Conservation (phyloP, 495 filamentous ascomycete species). For the Cercophora sp. region DNA sequence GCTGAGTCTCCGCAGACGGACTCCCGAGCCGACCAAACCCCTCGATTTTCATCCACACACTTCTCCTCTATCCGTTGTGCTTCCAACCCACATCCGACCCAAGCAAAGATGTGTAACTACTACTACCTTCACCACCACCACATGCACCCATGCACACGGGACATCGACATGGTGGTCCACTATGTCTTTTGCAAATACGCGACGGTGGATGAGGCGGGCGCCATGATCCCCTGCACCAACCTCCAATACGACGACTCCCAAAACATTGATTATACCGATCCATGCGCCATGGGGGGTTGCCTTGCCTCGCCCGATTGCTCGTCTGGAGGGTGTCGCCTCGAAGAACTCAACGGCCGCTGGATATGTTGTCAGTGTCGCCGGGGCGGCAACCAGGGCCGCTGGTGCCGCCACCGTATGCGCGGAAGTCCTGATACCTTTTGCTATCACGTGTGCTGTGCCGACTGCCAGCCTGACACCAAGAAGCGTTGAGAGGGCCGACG, state of each 20-base stretch:
- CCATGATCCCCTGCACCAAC: constrained; percentile 17
- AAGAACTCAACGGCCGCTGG: constrained; percentile 36
- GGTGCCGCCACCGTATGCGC: constrained; percentile 31
- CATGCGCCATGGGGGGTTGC: constrained; percentile 41
- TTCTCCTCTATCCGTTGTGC: not conserved
- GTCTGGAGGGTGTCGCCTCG: constrained; percentile 33
- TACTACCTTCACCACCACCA: constrained; percentile 33
- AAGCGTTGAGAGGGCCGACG: not conserved
- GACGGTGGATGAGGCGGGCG: constrained; percentile 14
- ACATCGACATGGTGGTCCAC: constrained; percentile 37
- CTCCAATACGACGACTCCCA: constrained; percentile 24
- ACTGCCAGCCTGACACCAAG: constrained; percentile 21
- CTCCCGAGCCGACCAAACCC: too few species aligned
- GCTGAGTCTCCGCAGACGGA: too few species aligned
- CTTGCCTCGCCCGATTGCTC: constrained; percentile 38
- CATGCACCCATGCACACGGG: constrained; percentile 31
- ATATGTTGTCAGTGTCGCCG: constrained; percentile 40
- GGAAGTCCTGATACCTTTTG: constrained; percentile 45
- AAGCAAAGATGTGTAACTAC: constrained; percentile 17
- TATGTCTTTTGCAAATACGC: constrained; percentile 39
- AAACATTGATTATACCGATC: constrained; percentile 33
- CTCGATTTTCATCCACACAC: too few species aligned
- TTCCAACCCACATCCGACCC: not conserved
- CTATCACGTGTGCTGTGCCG: constrained; percentile 29
- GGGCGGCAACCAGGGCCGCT: constrained; percentile 36